Evolutionary conservation across 306 rosid genomes (phyloP), one percentile per base, ranked within the genome.

Genomic region (Cucurbita ficifolia): DNA sequence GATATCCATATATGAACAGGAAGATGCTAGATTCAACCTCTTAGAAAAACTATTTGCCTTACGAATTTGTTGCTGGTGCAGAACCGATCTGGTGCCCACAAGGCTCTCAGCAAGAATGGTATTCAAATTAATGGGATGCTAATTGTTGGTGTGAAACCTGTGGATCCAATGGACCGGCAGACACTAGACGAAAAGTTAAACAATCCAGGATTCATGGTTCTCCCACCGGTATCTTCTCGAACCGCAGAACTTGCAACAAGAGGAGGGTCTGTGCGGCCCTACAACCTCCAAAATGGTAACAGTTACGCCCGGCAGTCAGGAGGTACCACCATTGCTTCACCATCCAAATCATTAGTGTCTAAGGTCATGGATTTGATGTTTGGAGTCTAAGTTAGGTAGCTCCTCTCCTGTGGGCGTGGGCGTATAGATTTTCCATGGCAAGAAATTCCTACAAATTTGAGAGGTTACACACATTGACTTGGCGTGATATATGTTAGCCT

Each of bases 321-420:
- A 58, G 97, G 92, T 49, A 73, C 99, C 19, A 73, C 99, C 19
- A 89, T 95, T 78, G 99, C 97, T 81, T 91, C 99, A 74, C 99
- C 97, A 39, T 80, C 97, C 49, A 95, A 95, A 80, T 95, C 97
- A 12, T 16, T 89, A 85, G 99, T 71, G 22, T 85, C 96, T 73
- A 91, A 89, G 86, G 49, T 95, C 74, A 84, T 95, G 90, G 99
- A 95, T 79, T 86, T 91, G 85, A 91, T 95, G 96, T 95, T 95
- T 76, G 99, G 97, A 33, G 90, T 95, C 70, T 94, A 90, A 87
- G 60, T 62, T 29, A 87, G 60, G 58, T 29, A 76, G 80, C 60
- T 69, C 76, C 73, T 81, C 78, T 45, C 10, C 4, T 2, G 33
- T 29, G 33, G 33, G 10, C 10, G 33, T 29, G 33, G 33, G 10